These are phyloP conservation scores for Pythium insidiosum DNA, from an alignment of 352 stramenopile species.

Conservation along the genomic window DNA sequence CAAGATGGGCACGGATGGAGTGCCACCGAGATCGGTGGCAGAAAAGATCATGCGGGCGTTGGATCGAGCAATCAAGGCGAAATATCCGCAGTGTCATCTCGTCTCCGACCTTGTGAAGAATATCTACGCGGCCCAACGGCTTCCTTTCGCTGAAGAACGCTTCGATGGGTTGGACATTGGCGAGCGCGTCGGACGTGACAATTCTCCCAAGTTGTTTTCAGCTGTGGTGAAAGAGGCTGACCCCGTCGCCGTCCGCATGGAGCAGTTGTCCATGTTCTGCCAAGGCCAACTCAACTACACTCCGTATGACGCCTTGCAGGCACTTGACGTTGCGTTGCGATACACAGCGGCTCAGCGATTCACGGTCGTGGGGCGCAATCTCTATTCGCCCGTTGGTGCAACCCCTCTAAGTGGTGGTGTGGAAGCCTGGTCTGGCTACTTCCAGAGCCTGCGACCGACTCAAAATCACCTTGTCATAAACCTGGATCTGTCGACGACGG, in stretches of 20 bases:
- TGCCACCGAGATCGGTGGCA: constrained; percentile 38
- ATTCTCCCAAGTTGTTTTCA: constrained; percentile 27
- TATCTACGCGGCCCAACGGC: constrained; percentile 28
- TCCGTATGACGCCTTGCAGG: constrained; percentile 62
- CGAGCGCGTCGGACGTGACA: constrained; percentile 7
- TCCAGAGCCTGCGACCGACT: constrained; percentile 58
- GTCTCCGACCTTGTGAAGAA: constrained; percentile 55
- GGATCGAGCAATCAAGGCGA: constrained; percentile 21
- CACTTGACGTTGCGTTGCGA: constrained; percentile 57
- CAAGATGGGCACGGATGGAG: constrained; percentile 2
- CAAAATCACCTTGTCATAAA: constrained; percentile 64
- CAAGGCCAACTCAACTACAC: constrained; percentile 57
- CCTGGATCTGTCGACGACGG: constrained; percentile 60
- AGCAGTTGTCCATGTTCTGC: constrained; percentile 52
- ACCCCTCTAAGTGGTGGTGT: constrained; percentile 48
- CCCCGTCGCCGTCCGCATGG: constrained; percentile 50
- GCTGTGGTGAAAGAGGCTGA: constrained; percentile 42
- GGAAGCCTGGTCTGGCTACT: constrained; percentile 67
- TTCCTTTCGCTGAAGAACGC: constrained; percentile 36
- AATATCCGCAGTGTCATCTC: constrained; percentile 27
- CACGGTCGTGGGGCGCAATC: constrained; percentile 44
- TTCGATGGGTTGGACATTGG: constrained; percentile 43
- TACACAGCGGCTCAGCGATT: constrained; percentile 47
- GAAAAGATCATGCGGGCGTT: constrained; percentile 49
- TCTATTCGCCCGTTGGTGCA: constrained; percentile 33